Base-by-base conservation (phyloP, 2,329 filamentous ascomycete species). In the Neonectria sp. region DNA sequence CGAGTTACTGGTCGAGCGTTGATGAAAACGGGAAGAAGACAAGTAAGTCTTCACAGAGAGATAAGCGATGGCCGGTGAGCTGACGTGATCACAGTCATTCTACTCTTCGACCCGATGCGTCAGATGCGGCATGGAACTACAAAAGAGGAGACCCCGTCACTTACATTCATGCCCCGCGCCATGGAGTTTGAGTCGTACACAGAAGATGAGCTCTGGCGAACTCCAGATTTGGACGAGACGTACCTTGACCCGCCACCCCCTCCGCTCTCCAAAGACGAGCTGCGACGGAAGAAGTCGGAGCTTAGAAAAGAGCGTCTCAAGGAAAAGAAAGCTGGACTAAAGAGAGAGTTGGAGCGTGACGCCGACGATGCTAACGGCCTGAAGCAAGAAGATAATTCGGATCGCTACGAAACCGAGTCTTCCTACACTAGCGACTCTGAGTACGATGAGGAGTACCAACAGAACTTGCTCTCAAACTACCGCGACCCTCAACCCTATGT, bases 81-180 rank as follows among this genome's bases (percentile, higher is more conserved):
- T 74, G 9, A 68, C 62, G 56, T 15, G 3, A 40, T 27, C 5
- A 12, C 27, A 76, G 75, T 76, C 5, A 66, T 76, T 25, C 48
- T 77, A 1, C 27, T 73, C 5, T 73, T 75, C 35, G 76, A 76
- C 29, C 75, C 73, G 2, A 53, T 52, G 3, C 68, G 75, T 24
- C 65, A 48, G 8, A 77, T 77, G 73, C 67, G 61, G 12, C 55
- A 76, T 25, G 63, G 69, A 11, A 69, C 65, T 35, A 77, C 75
- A 2, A 55, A 66, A 2, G 63, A 75, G 11, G 27, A 60, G 11
- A 74, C 59, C 0, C 73, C 70, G 0, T 75, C 76, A 4, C 62
- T 77, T 2, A 78, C 75, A 4, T 78, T 77, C 25, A 77, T 78
- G 75, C 76, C 76, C 6, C 63, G 76, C 25, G 73, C 74, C 0